Evolutionary conservation across 106 monocot genomes (phyloP), one percentile per base, ranked within the genome.

Genomic region (Gastrodia elata): DNA sequence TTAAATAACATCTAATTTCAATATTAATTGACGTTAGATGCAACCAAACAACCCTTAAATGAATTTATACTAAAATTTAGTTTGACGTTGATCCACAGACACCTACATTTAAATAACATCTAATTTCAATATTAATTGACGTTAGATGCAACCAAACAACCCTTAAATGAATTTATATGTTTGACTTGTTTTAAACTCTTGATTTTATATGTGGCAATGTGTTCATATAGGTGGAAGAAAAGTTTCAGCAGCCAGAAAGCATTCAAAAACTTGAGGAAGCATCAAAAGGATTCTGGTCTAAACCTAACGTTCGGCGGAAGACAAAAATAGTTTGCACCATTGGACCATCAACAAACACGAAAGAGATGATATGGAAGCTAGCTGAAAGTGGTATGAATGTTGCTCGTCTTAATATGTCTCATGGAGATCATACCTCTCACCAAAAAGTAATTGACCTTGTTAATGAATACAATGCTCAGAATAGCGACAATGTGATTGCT

Each of bases 321-420:
- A 98, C 97, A 10, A 98, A 98, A 85, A 98, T 98, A 20, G 91
- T 98, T 13, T 93, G 97, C 76, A 98, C 97, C 38, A 98, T 98
- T 39, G 97, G 97, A 6, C 97, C 97, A 6, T 98, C 97, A 2
- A 91, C 93, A 24, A 82, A 93, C 79, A 93, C 97, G 5, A 86
- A 73, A 76, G 97, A 98, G 84, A 98, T 98, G 97, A 98, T 98
- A 73, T 93, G 97, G 97, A 90, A 98, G 77, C 84, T 98, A 38
- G 97, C 97, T 37, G 97, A 98, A 76, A 75, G 93, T 46, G 97
- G 97, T 56, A 98, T 98, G 97, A 98, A 98, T 65, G 97, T 98
- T 41, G 97, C 97, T 37, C 82, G 97, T 24, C 76, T 98, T 41
- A 98, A 98, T 76, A 97, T 97, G 97, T 98, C 97, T 37, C 97